phyloP scores from a whole-genome alignment of 2,329 filamentous ascomycete genomes.

The Hymenoscyphus fraxineus region DNA sequence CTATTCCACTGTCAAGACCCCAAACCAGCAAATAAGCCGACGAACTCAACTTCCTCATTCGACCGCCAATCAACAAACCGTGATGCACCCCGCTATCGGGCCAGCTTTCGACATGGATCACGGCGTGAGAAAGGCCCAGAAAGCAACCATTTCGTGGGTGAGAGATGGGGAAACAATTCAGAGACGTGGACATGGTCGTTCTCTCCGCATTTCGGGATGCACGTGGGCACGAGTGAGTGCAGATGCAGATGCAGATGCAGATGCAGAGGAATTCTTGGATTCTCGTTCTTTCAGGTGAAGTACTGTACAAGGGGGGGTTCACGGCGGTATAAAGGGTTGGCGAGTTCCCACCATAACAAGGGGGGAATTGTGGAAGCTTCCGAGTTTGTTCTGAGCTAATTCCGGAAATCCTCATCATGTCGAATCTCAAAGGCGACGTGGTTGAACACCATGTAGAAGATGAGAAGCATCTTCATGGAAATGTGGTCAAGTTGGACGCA shows the following conservation, averaged over 20 bases:
- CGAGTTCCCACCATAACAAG: background rate
- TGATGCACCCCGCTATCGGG: background rate
- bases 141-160: background rate
- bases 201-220: background rate
- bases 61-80: background rate
- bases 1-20: background rate
- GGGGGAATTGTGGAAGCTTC: background rate
- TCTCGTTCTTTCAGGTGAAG: no score
- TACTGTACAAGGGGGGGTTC: no score
- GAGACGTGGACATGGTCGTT: background rate
- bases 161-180: background rate
- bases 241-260: no score
- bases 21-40: background rate
- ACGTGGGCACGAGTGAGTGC: background rate
- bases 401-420: background rate
- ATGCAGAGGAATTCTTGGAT: background rate
- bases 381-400: background rate
- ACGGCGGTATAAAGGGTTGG: background rate
- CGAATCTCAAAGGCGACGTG: background rate
- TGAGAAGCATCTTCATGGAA: constrained; percentile 19
- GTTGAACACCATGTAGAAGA: constrained; percentile 21
- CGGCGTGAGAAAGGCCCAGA: no score
- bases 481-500: constrained; percentile 34
- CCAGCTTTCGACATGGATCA: no score
- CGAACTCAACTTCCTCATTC: background rate